Evolutionary conservation across 2,329 filamentous ascomycete genomes (phyloP), one percentile per base, ranked within the genome.

Genomic region (Stenocarpella maydis): DNA sequence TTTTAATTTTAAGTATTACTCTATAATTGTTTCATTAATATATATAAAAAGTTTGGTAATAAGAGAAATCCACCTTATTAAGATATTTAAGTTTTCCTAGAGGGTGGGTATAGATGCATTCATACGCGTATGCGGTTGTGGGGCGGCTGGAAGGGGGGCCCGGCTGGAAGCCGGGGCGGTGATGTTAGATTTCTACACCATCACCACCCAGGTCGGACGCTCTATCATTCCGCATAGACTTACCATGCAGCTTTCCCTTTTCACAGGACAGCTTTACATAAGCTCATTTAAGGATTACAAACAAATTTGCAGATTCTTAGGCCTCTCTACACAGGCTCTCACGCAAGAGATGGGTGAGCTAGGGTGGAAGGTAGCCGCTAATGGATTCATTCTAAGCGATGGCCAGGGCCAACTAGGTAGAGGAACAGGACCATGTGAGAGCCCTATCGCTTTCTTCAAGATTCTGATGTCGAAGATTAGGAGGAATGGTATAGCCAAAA

Each of bases 181-280:
- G n/a, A n/a, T n/a, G n/a, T n/a, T n/a, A n/a, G n/a, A 77, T 1
- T 78, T 88, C 1, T 86, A 81, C 73, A 80, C 77, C 1, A 67
- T 83, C 1, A 81, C 82, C 1, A 45, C 76, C 0, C 69, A 71
- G 2, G 9, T 1, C 0, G 41, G 17, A 0, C 34, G 71, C 73
- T 24, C 70, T 54, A 9, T 68, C 76, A 4, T 74, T 72, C 15
- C 75, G 14, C 50, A 52, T 2, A 6, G 2, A 0, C 31, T 15
- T 0, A 19, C 64, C 0, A 74, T 58, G 15, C 65, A 55, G 68
- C 81, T 93, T 0, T 90, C 91, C 52, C 78, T 93, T 0, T 93
- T 94, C 67, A 82, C 91, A 0, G 91, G 91, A 0, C 89, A 91
- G 67, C 81, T 93, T 0, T 93, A 93, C 72, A 80, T 93, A 12